Conservation (phyloP, 805 yeast species). For the Pichia californica region DNA sequence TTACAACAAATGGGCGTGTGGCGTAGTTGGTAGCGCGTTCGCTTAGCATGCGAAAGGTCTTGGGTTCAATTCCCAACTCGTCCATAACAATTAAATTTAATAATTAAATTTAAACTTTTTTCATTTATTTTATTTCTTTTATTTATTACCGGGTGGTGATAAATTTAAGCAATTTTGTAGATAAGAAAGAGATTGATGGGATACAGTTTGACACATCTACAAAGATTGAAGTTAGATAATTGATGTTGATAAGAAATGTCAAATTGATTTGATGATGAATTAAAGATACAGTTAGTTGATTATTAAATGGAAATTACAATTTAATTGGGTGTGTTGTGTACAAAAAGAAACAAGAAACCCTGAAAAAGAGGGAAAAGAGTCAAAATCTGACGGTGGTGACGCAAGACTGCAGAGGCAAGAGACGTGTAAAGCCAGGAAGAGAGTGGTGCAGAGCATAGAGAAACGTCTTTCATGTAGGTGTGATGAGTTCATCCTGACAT, state of each 20-base stretch:
- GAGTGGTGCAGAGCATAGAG: no score
- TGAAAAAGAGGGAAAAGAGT: not conserved
- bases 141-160: not conserved
- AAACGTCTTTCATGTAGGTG: not conserved
- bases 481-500: conserved; percentile 6
- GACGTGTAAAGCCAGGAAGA: no score
- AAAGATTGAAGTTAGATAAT: not conserved
- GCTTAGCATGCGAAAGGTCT: conserved; percentile 80
- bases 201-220: no score
- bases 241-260: not conserved
- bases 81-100: conserved; percentile 29
- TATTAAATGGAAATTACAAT: no score
- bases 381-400: not conserved
- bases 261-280: no score
- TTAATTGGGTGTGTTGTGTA: no score
- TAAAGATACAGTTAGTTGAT: no score
- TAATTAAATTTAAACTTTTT: conserved; percentile 19
- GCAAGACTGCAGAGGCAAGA: no score
- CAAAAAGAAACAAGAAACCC: not conserved
- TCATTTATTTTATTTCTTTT: conserved; percentile 7
- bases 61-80: conserved; percentile 78
- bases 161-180: not conserved
- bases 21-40: conserved; percentile 81
- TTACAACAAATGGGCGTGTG: conserved; percentile 50
- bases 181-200: not conserved